Conservation (phyloP, 192 early-diverging fungal genomes). For the Coemansia sp. region DNA sequence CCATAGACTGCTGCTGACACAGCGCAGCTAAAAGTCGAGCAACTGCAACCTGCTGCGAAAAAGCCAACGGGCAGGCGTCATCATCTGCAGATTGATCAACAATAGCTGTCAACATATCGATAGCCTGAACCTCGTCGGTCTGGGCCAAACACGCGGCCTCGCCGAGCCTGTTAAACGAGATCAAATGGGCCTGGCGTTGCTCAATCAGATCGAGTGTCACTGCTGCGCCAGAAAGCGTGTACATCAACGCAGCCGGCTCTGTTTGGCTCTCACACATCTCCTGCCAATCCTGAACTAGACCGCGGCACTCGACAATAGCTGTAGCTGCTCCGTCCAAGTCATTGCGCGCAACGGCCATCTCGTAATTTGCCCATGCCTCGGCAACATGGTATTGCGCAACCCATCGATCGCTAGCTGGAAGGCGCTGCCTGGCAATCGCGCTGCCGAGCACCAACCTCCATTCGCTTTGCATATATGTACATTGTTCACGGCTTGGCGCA, state of each 20-base stretch:
- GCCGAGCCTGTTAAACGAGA: slow-evolving; percentile 10
- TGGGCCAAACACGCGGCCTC: slow-evolving; percentile 17
- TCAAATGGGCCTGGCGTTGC: slow-evolving; percentile 18
- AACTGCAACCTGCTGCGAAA: slow-evolving; percentile 28
- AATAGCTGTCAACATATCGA: neutral
- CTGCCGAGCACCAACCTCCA: slow-evolving; percentile 11
- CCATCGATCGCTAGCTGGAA: neutral
- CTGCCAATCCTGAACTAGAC: neutral
- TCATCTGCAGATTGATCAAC: slow-evolving; percentile 1
- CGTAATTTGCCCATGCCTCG: slow-evolving; percentile 38
- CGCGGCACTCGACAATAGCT: slow-evolving; percentile 9
- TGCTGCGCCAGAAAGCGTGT: slow-evolving; percentile 11
- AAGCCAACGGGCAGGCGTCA: slow-evolving; percentile 4
- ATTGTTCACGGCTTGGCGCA: neutral
- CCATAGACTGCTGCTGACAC: neutral
- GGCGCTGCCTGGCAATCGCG: neutral
- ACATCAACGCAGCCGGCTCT: neutral
- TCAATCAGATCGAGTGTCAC: slow-evolving; percentile 18
- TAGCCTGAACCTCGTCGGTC: slow-evolving; percentile 6
- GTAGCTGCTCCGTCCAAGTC: slow-evolving; percentile 9
- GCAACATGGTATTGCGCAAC: slow-evolving; percentile 16
- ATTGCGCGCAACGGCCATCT: slow-evolving; percentile 15
- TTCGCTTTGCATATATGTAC: slow-evolving; percentile 16
- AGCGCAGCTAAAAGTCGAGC: slow-evolving; percentile 25
- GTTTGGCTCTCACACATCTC: neutral